Evolutionary conservation across 129 eudicot genomes (phyloP).

Genomic region (sunflower (Helianthus annuus)): HanXRQr2.0-SUNRISE NC_035436.2:147986867-147987366

Average conservation of each 20-base stretch:
- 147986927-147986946: too few relatives aligned
- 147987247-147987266: constrained; percentile 78
- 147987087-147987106: constrained; percentile 54
- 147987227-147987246: constrained; percentile 62
- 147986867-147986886: too few relatives aligned
- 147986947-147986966: too few relatives aligned
- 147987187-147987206: constrained; percentile 73
- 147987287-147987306: neutral
- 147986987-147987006: too few relatives aligned
- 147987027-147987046: neutral
- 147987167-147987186: constrained; percentile 79
- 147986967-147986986: too few relatives aligned
- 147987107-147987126: constrained; percentile 82
- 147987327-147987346: constrained; percentile 44
- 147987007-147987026: neutral
- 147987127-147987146: constrained; percentile 65
- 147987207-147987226: constrained; percentile 74
- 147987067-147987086: constrained; percentile 71
- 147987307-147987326: neutral
- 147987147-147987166: constrained; percentile 76
- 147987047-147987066: constrained; percentile 4
- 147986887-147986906: too few relatives aligned
- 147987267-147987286: constrained; percentile 27
- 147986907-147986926: too few relatives aligned
- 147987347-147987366: constrained; percentile 73